Percentiles rank a stretch among this genome's conserved stretches.
phyloP scores from a whole-genome alignment of 768 basidiomycete species.

The Lactarius pseudohatsudake region DNA sequence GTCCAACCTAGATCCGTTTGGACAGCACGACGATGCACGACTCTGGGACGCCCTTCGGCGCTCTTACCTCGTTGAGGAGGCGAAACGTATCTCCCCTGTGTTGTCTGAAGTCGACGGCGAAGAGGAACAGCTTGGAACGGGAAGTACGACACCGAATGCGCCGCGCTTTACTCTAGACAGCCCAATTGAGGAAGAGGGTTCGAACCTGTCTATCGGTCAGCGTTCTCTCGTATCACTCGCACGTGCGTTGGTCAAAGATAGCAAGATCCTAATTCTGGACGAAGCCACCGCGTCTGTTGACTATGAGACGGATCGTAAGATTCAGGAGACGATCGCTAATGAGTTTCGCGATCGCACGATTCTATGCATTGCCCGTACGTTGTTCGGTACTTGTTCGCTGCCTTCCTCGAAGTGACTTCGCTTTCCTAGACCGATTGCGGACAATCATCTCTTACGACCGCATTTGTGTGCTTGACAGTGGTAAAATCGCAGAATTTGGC shows the following conservation, averaged over 20 bases:
- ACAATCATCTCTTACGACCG: slow-evolving; percentile 89
- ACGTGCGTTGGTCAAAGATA: slow-evolving; percentile 82
- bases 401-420: background rate
- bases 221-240: slow-evolving; percentile 85
- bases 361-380: slow-evolving; percentile 82
- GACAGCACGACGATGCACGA: too few species aligned
- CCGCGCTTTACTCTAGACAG: slow-evolving; percentile 78
- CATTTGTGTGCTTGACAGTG: slow-evolving; percentile 84
- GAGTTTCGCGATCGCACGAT: slow-evolving; percentile 85
- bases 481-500: slow-evolving; percentile 82
- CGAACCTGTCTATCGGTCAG: slow-evolving; percentile 79
- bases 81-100: too few species aligned
- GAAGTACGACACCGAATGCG: too few species aligned
- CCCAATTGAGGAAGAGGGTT: slow-evolving; percentile 82
- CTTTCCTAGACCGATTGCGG: slow-evolving; percentile 63
- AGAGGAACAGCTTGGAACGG: too few species aligned
- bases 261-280: slow-evolving; percentile 82
- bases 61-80: too few species aligned
- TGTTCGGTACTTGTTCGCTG: too few species aligned
- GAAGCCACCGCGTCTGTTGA: slow-evolving; percentile 91
- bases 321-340: slow-evolving; percentile 84
- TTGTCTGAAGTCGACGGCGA: too few species aligned
- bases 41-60: too few species aligned
- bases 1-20: too few species aligned
- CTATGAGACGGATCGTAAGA: slow-evolving; percentile 85